Conservation (phyloP, 495 filamentous ascomycete species). For the Zalerion maritima region DNA sequence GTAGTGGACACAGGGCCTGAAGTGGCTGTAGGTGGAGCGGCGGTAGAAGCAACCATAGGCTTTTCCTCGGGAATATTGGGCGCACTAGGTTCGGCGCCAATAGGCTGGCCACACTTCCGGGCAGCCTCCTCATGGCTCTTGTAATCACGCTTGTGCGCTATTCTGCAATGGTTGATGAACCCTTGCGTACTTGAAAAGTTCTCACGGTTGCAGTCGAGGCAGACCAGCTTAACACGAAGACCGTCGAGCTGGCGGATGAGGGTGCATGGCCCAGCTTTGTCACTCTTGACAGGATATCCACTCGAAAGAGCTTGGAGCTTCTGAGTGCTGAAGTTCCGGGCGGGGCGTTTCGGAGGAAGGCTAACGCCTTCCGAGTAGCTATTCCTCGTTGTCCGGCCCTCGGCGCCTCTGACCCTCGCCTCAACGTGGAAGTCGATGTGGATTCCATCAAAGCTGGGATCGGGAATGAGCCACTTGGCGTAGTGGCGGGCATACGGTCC, state of each 20-base stretch:
- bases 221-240: conserved; percentile 60
- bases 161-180: conserved; percentile 96
- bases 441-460: conserved; percentile 69
- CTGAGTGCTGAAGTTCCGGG: conserved; percentile 40
- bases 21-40: conserved; percentile 4
- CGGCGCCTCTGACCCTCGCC: conserved; percentile 28
- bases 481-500: conserved; percentile 92
- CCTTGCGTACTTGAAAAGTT: conserved; percentile 93
- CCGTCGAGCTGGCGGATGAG: conserved; percentile 40
- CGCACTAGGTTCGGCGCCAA: conserved; percentile 53
- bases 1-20: conserved; percentile 16
- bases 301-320: conserved; percentile 60
- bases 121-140: conserved; percentile 91
- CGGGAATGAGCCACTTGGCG: conserved; percentile 80
- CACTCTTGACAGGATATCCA: conserved; percentile 55
- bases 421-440: conserved; percentile 21
- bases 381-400: conserved; percentile 60
- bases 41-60: conserved; percentile 10
- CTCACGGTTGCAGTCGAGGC: conserved; percentile 71
- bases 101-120: conserved; percentile 67
- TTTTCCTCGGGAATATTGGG: conserved; percentile 37
- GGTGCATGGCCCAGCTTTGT: conserved; percentile 39
- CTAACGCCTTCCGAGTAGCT: conserved; percentile 44
- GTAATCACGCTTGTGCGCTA: conserved; percentile 80
- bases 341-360: conserved; percentile 44